Evolutionary conservation across 1,284 basidiomycete species (phyloP).

Genomic region (Stygiomarasmius scandens): DNA sequence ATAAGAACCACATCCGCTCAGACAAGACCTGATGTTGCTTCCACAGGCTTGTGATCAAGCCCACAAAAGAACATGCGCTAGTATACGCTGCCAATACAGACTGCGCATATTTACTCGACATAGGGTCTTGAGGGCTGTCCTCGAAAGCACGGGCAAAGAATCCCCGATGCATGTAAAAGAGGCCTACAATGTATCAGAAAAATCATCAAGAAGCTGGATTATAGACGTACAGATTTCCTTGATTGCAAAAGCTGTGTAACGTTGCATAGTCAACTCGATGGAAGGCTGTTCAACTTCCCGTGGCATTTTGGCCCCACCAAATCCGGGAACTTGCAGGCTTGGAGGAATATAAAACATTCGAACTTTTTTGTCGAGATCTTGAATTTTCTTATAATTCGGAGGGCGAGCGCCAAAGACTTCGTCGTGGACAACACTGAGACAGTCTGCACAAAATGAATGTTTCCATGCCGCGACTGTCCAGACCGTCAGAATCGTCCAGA

Average conservation of each 20-base stretch:
- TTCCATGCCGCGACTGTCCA: conserved; percentile 64
- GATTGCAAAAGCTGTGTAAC: conserved; percentile 64
- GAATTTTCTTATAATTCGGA: conserved; percentile 60
- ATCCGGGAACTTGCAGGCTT: conserved; percentile 65
- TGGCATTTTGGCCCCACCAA: conserved; percentile 48
- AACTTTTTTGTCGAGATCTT: conserved; percentile 62
- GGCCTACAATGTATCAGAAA: conserved; percentile 36
- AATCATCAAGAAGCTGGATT: conserved; percentile 1
- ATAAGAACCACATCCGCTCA: conserved; percentile 73
- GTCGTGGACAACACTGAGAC: conserved; percentile 63
- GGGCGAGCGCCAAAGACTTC: conserved; percentile 64
- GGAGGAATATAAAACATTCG: conserved; percentile 60
- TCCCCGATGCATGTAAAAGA: conserved; percentile 74
- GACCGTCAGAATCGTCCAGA: not conserved
- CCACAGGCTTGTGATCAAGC: conserved; percentile 61
- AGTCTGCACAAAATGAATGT: conserved; percentile 62
- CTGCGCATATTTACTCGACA: conserved; percentile 69
- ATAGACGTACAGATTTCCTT: conserved; percentile 56
- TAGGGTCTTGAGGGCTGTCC: conserved; percentile 61
- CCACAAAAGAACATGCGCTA: conserved; percentile 69
- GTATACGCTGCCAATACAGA: conserved; percentile 69
- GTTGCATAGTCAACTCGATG: conserved; percentile 62
- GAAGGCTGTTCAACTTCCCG: conserved; percentile 44
- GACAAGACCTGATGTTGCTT: conserved; percentile 64
- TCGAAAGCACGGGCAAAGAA: conserved; percentile 72